phyloP scores from a whole-genome alignment of 2,329 filamentous ascomycete species.

The Zymoseptoria tritici region DNA sequence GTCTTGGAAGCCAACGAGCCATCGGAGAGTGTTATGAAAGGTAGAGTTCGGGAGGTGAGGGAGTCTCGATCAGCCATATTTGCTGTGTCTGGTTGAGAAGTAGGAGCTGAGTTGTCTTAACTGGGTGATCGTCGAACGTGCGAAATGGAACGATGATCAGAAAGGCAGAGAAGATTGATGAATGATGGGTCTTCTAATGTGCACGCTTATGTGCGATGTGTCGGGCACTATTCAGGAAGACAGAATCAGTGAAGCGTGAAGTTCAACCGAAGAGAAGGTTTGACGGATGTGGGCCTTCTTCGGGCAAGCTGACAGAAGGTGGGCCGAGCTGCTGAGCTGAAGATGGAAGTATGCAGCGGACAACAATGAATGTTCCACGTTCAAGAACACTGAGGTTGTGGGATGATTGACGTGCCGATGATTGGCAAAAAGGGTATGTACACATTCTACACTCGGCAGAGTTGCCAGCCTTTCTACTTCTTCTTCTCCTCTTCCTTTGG shows the following conservation, averaged over 20 bases:
- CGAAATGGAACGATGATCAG: not conserved
- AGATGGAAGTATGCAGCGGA: not conserved
- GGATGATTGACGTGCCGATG: not conserved
- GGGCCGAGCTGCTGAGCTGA: not conserved
- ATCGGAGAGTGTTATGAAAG: constrained; percentile 44
- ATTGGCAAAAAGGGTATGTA: not conserved
- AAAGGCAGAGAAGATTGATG: not conserved
- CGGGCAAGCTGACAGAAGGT: not conserved
- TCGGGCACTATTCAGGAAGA: no score
- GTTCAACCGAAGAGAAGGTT: not conserved
- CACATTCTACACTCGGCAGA: not conserved
- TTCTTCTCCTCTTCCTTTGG: constrained; percentile 90
- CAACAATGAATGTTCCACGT: not conserved
- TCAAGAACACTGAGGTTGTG: not conserved
- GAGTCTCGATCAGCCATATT: constrained; percentile 35
- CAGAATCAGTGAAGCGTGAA: not conserved
- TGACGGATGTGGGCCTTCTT: not conserved
- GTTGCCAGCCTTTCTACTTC: constrained; percentile 20
- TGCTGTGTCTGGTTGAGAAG: not conserved
- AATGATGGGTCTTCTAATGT: not conserved
- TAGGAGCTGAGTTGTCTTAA: not conserved
- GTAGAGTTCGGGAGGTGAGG: constrained; percentile 38
- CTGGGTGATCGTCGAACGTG: not conserved
- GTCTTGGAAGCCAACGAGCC: constrained; percentile 35
- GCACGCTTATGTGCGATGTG: not conserved